phyloP scores from a whole-genome alignment of 768 basidiomycete genomes.

The Suillus ampliporus region DNA sequence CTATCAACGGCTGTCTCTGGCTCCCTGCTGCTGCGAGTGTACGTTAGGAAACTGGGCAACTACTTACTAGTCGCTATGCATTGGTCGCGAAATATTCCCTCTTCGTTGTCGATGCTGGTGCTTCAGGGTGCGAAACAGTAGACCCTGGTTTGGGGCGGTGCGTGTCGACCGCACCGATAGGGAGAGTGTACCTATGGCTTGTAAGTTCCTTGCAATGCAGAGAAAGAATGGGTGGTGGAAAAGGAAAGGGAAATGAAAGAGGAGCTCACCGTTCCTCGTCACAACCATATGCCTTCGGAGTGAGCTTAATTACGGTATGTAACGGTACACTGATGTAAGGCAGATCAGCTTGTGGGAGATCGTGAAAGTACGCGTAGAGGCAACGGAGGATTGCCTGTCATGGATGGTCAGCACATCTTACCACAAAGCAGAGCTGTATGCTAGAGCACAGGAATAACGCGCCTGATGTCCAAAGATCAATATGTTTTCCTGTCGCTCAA shows the following conservation, averaged over 20 bases:
- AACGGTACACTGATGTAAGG: constrained; percentile 98
- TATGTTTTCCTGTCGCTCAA: constrained; percentile 97
- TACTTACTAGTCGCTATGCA: neutral
- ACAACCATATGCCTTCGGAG: constrained; percentile 98
- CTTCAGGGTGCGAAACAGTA: constrained; percentile 26
- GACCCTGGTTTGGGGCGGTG: constrained; percentile 66
- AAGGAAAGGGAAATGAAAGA: neutral
- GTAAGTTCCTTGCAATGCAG: constrained; percentile 1
- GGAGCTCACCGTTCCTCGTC: constrained; percentile 83
- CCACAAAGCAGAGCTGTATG: neutral
- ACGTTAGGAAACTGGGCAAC: neutral
- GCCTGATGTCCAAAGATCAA: constrained; percentile 96
- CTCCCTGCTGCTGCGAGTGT: neutral
- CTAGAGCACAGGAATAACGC: constrained; percentile 13
- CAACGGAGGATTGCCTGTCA: constrained; percentile 44
- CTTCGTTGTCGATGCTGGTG: constrained; percentile 23
- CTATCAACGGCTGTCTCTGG: neutral
- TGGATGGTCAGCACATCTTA: constrained; percentile 5
- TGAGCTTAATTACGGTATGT: constrained; percentile 98
- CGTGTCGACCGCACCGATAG: constrained; percentile 93
- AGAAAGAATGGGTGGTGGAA: neutral
- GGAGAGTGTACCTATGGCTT: constrained; percentile 75
- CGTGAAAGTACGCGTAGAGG: constrained; percentile 97
- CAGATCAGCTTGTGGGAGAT: constrained; percentile 88
- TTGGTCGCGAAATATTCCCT: constrained; percentile 41